A percentile compares a stretch with the other conserved stretches of the same genome.
These are phyloP conservation scores for Mitragyna speciosa DNA, from an alignment of 257 asterid genomes.

Conservation along the genomic window DNA sequence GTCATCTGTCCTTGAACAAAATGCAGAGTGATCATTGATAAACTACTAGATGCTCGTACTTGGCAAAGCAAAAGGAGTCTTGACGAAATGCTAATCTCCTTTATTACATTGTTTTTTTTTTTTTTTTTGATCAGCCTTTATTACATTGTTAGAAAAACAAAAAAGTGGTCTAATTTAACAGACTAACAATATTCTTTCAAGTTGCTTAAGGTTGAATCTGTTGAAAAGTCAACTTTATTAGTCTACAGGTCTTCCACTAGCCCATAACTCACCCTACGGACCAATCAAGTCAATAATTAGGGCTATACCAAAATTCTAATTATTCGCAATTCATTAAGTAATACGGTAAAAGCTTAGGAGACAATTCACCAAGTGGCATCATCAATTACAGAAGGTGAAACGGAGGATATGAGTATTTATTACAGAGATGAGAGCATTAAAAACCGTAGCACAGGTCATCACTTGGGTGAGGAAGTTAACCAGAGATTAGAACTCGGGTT, in stretches of 20 bases:
- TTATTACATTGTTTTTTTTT: too few species aligned
- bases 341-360: neutral
- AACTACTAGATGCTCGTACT: too few species aligned
- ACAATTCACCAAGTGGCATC: too few species aligned
- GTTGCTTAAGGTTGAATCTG: neutral
- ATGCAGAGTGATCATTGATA: too few species aligned
- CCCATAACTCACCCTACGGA: neutral
- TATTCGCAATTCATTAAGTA: neutral
- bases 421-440: slow-evolving; percentile 18
- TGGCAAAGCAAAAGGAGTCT: neutral
- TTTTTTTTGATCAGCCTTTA: too few species aligned
- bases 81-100: neutral
- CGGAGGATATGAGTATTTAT: slow-evolving; percentile 12
- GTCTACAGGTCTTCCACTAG: neutral
- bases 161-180: neutral
- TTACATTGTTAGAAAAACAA: neutral
- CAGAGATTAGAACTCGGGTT: slow-evolving; percentile 53
- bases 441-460: slow-evolving; percentile 1
- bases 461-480: slow-evolving; percentile 32
- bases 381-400: neutral
- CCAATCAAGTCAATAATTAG: too few species aligned
- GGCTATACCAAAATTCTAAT: neutral
- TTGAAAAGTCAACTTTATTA: neutral
- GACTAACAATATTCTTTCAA: neutral
- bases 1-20: too few species aligned